Evolutionary conservation across 768 basidiomycete species (phyloP).

Genomic region (Obba rivulosa): DNA sequence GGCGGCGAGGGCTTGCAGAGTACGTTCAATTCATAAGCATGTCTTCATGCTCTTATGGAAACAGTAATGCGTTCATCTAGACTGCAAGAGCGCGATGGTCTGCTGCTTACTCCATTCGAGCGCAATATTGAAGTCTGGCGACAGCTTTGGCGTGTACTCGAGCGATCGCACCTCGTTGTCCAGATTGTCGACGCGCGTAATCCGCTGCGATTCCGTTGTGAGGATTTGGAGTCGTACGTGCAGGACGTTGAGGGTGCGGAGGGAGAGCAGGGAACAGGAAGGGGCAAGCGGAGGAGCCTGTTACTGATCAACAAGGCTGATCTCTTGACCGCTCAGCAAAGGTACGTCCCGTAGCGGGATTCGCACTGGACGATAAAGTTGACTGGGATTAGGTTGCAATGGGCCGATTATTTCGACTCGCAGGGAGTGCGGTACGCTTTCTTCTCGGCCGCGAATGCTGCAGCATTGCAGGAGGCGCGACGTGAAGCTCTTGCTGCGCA

Average conservation of each 20-base stretch:
- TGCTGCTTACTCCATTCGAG: conserved; percentile 95
- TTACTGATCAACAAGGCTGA: conserved; percentile 96
- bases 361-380: neutral
- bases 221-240: conserved; percentile 86
- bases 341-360: conserved; percentile 40
- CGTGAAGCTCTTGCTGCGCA: conserved; percentile 37
- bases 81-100: conserved; percentile 78
- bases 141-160: conserved; percentile 95
- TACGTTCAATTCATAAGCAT: conserved; percentile 35
- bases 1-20: conserved; percentile 90
- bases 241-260: conserved; percentile 78
- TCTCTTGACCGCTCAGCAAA: conserved; percentile 78
- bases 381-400: conserved; percentile 48
- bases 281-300: conserved; percentile 67
- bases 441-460: conserved; percentile 87
- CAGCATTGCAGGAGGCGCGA: conserved; percentile 74
- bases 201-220: conserved; percentile 87
- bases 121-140: conserved; percentile 98
- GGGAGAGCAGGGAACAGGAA: conserved; percentile 73
- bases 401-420: conserved; percentile 90
- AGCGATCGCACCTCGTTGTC: conserved; percentile 89
- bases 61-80: conserved; percentile 31
- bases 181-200: conserved; percentile 97
- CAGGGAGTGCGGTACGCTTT: conserved; percentile 79
- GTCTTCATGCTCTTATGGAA: neutral